These are phyloP conservation scores for Syncephalastrum sp. DNA, from an alignment of 371 early-diverging fungal genomes.

Conservation along the genomic window DNA sequence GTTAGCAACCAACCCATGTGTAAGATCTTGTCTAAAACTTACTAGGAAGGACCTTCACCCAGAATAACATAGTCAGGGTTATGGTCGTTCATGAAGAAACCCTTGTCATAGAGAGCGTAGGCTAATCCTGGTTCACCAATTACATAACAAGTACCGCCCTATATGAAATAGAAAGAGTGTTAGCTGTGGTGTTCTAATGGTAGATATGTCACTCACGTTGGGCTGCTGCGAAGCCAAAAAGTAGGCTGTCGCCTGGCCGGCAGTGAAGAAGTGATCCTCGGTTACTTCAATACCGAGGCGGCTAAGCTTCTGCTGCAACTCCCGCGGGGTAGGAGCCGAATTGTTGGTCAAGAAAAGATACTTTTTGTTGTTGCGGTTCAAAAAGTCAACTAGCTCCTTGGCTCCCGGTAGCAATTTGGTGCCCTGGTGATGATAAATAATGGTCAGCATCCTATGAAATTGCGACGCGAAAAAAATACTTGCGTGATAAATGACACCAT, in stretches of 20 bases:
- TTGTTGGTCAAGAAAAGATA: constrained; percentile 71
- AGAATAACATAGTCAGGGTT: constrained; percentile 68
- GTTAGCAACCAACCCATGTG: not conserved
- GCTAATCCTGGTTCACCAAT: constrained; percentile 67
- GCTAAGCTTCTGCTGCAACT: constrained; percentile 56
- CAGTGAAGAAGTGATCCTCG: constrained; percentile 65
- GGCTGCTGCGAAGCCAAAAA: constrained; percentile 62
- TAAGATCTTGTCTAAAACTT: not conserved
- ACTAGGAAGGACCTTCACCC: constrained; percentile 57
- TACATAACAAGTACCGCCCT: constrained; percentile 59
- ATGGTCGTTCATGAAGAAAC: constrained; percentile 63
- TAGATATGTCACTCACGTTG: constrained; percentile 22
- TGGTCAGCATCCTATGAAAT: not conserved
- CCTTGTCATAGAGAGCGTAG: constrained; percentile 62
- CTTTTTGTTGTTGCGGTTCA: constrained; percentile 54
- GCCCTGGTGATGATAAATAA: constrained; percentile 29
- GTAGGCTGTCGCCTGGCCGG: constrained; percentile 62
- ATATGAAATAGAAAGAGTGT: not conserved
- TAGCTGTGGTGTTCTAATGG: not conserved
- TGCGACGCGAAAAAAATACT: constrained; percentile 11
- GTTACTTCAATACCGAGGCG: constrained; percentile 59
- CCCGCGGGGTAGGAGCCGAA: constrained; percentile 63
- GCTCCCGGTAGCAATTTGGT: constrained; percentile 53
- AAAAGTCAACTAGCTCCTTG: constrained; percentile 61
- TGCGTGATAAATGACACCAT: constrained; percentile 70